Conservation (phyloP, 2,329 filamentous ascomycete genomes). For the Sporothrix mexicana region DNA sequence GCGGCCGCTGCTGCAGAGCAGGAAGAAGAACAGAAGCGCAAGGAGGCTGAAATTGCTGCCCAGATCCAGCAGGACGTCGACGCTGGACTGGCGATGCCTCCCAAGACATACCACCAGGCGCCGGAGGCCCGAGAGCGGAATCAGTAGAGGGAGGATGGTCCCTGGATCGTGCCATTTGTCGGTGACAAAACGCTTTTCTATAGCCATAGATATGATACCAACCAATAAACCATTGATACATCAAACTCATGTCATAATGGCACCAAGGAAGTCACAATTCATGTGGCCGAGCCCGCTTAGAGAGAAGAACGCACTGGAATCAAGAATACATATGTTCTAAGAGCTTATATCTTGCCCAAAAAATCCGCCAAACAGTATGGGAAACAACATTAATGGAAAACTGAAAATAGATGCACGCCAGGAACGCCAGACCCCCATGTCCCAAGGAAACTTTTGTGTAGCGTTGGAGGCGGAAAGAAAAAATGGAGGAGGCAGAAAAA, state of each 20-base stretch:
- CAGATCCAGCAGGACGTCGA: slow-evolving; percentile 55
- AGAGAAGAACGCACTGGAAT: neutral
- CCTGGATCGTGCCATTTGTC: neutral
- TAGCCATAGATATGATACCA: slow-evolving; percentile 23
- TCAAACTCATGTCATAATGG: neutral
- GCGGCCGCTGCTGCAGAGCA: slow-evolving; percentile 40
- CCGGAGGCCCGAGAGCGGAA: slow-evolving; percentile 29
- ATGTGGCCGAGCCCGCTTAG: neutral
- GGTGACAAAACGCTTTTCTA: neutral
- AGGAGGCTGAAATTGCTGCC: slow-evolving; percentile 50
- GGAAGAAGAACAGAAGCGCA: slow-evolving; percentile 44
- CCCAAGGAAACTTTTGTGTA: slow-evolving; percentile 20
- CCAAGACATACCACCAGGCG: slow-evolving; percentile 49
- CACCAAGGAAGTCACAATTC: neutral
- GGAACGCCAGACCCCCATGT: slow-evolving; percentile 31
- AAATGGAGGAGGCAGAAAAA: slow-evolving; percentile 14
- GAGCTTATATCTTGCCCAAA: slow-evolving; percentile 2
- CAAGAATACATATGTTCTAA: neutral
- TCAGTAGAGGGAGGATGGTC: slow-evolving; percentile 13
- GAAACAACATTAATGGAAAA: slow-evolving; percentile 14
- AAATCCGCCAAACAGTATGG: slow-evolving; percentile 12
- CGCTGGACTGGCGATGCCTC: slow-evolving; percentile 53
- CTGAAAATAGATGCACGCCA: slow-evolving; percentile 29
- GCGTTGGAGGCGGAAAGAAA: slow-evolving; percentile 2
- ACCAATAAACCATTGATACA: neutral